Evolutionary conservation across 179 eudicot genomes (phyloP).

Genomic region (Beta corolliflora): DNA sequence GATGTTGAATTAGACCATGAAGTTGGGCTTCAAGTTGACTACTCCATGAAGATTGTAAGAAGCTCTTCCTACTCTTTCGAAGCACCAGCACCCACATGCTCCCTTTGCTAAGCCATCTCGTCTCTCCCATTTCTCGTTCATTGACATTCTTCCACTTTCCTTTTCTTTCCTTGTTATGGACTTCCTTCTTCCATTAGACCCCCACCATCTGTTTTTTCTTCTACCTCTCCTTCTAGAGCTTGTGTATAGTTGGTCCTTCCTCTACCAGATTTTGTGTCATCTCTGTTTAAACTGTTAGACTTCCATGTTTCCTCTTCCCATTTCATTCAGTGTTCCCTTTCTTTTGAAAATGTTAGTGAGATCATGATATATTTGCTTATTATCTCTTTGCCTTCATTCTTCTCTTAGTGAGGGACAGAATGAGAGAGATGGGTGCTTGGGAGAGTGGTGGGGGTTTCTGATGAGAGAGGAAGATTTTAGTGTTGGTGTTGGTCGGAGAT

Average conservation of each 20-base stretch:
- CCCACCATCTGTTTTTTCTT: neutral
- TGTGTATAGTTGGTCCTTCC: neutral
- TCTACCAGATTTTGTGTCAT: neutral
- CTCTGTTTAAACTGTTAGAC: neutral
- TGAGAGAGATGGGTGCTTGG: neutral
- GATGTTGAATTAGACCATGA: neutral
- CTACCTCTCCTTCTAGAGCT: neutral
- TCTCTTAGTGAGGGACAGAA: too few relatives aligned
- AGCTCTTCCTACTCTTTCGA: neutral
- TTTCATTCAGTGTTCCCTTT: neutral
- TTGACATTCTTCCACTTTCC: neutral
- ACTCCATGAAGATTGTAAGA: neutral
- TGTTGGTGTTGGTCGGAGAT: neutral
- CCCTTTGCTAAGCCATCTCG: neutral
- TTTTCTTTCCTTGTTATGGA: neutral
- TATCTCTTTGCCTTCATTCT: too few relatives aligned
- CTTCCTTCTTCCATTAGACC: neutral
- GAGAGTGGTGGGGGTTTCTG: neutral
- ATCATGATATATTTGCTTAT: neutral
- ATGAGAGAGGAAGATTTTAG: neutral
- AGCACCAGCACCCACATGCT: too few relatives aligned
- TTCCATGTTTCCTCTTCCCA: neutral
- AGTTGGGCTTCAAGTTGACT: neutral
- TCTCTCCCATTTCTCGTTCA: neutral
- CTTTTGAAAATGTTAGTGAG: neutral